Evolutionary conservation across 768 basidiomycete species (phyloP), one percentile per base, ranked within the genome.

Genomic region (Daedaleopsis nitida): DNA sequence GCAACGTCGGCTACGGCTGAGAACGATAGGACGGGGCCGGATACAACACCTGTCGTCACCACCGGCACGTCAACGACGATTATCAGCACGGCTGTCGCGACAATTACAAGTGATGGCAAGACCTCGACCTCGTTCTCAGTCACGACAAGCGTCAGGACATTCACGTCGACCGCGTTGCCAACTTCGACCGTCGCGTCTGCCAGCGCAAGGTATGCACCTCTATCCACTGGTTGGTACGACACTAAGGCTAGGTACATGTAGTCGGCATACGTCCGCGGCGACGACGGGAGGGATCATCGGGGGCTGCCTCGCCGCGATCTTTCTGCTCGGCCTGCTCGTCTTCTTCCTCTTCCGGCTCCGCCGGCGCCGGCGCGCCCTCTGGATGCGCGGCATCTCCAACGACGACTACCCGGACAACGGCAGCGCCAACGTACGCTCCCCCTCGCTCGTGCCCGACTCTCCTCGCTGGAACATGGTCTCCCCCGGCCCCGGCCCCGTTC

Each of bases 261-360:
- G 32, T n/a, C 58, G 52, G 19, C 27, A 47, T 1, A 19, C n/a
- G 37, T 55, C 53, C n/a, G 9, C 48, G 37, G 57, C 61, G 5
- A 48, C 17, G 47, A 62, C 52, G 16, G 61, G 61, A n/a, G 61
- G 51, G 12, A 58, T 62, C 52, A 57, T 62, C 43, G 61, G 61
- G n/a, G 61, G 61, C 0, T 27, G 54, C 5, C 4, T 62, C 34
- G 61, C 56, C 32, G 61, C 56, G 7, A 51, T 62, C 55, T 43
- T 37, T 23, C 24, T 62, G 27, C 61, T 62, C 56, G 57, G 19
- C 16, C 48, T 34, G 21, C 59, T 60, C n/a, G 54, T 19, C 21
- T 54, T 62, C 52, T 47, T 58, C 52, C 44, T 52, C 16, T 58
- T 62, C 52, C 61, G 61, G 37, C 10, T 58, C n/a, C 61, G 61